These are phyloP conservation scores for Guadua angustifolia DNA, from an alignment of 176 grass and related monocot species.

Conservation along the genomic window DNA sequence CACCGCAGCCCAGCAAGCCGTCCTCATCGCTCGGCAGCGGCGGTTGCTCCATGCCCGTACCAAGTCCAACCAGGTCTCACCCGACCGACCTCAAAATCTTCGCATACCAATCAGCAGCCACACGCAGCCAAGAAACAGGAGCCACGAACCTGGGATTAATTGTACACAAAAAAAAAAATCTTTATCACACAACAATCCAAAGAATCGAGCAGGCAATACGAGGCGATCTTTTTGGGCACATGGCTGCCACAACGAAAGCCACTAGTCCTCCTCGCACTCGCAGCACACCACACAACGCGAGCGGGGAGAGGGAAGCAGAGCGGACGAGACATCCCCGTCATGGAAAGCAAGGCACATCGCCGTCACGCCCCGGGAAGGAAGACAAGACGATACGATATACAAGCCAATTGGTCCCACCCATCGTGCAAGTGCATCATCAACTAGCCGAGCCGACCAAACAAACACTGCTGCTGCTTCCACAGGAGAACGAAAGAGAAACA, in stretches of 20 bases:
- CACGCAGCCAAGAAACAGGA: conserved; percentile 8
- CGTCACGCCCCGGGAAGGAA: conserved; percentile 12
- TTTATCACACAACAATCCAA: conserved; percentile 37
- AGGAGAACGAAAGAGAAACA: neutral
- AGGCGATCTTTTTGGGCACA: conserved; percentile 39
- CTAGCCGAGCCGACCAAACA: neutral
- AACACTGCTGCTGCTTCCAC: no score
- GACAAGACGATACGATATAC: conserved; percentile 5
- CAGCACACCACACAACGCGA: neutral
- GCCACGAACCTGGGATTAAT: conserved; percentile 40
- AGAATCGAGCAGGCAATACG: conserved; percentile 29
- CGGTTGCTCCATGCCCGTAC: conserved; percentile 48
- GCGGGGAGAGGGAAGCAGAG: neutral
- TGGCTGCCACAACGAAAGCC: conserved; percentile 52
- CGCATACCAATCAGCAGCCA: conserved; percentile 25
- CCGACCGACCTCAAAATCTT: neutral
- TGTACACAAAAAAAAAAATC: conserved; percentile 13
- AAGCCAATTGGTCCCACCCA: neutral
- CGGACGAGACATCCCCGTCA: conserved; percentile 48
- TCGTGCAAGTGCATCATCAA: neutral
- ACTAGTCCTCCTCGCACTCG: conserved; percentile 12
- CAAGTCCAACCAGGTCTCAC: neutral
- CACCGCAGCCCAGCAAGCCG: conserved; percentile 3
- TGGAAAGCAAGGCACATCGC: conserved; percentile 43
- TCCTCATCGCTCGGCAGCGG: conserved; percentile 9